Base-by-base conservation (phyloP, 2,329 filamentous ascomycete genomes). In the Cylindrodendrum hubeiense region DNA sequence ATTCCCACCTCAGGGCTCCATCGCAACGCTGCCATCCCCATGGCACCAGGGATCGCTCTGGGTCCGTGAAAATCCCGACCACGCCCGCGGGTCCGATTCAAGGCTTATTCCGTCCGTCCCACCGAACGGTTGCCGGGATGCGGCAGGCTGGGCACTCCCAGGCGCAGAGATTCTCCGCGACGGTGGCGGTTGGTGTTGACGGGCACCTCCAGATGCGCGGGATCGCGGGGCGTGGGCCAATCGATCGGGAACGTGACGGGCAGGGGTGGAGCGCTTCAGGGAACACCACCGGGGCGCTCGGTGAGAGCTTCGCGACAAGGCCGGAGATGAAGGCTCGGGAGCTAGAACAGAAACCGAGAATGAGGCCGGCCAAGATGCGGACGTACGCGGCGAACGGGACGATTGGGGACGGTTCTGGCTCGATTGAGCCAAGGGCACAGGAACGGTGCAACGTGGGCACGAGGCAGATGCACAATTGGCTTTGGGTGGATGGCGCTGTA, bases 221-320 rank as follows among this genome's bases (percentile, higher is more conserved):
- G n/a, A n/a, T n/a, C n/a, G n/a, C n/a, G 55, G 52, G 60, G 66
- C 65, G 63, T 65, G 59, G 69, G 72, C 76, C 76, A 78, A 78
- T 78, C 56, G 68, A 75, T 71, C 56, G 59, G 60, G 56, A 77
- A 76, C 72, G 70, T 76, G 75, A 59, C 52, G 67, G 65, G 60
- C 67, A 53, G 70, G 70, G 53, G 61, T 64, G 51, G 26, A 64
- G 33, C 37, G 37, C 15, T 12, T 13, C 37, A n/a, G 37, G 37
- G 37, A 39, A n/a, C 37, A 43, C 19, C 41, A 30, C 60, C 34
- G 21, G 9, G 43, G 59, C 21, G n/a, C 47, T 62, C 70, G 71
- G 71, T 71, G 68, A 68, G 52, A 54, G 59, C 44, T 51, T 46
- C 39, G 60, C 21, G 49, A 59, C 60, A 60, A 55, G 52, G 53